Evolutionary conservation across 176 grass and related monocot species (phyloP), one percentile per base, ranked within the genome.

Genomic region (Oryza brachyantha): DNA sequence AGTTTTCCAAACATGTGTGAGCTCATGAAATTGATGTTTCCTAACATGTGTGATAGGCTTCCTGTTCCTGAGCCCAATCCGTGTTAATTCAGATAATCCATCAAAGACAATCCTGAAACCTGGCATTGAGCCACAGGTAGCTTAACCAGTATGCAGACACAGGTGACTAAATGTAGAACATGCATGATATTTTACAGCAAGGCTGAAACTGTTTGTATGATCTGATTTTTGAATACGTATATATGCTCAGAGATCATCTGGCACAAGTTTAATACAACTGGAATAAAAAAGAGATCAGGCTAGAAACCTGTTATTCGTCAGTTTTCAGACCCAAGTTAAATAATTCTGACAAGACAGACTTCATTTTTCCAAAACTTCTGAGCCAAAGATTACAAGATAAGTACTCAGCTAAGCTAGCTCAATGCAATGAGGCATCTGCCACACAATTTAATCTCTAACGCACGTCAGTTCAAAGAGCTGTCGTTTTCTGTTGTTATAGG

Each of bases 401-500:
- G 21, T 22, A 55, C 21, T 55, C 50, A 55, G 50, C 68, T 32
- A 19, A 55, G 50, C 68, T 32, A 19, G 46, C 17, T 7, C 46
- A 32, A 32, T 32, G 31, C 27, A 13, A 75, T 39, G 31, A 45
- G 64, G 61, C 41, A 65, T 76, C 39, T 59, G 9, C 43, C 41
- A 21, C 85, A 55, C 57, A 77, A 66, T 52, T 54, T 5, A 37
- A 69, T 42, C 64, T 43, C 17, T 10, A 54, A 40, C 64, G 40
- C 46, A 13, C 27, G 45, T 13, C 57, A 38, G 39, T 60, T 8
- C 28, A 42, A 32, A 11, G 45, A 22, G 29, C 5, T 10, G 58
- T 88, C 75, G 40, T 64, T 84, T 70, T 75, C 76, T 0, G 24
- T 31, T 63, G 69, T 80, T 88, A 76, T 88, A 84, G 72, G 65